Percentiles rank a stretch among this genome's conserved stretches.
Evolutionary conservation across 2,329 filamentous ascomycete genomes (phyloP).

Genomic region (Botrytis elliptica): DNA sequence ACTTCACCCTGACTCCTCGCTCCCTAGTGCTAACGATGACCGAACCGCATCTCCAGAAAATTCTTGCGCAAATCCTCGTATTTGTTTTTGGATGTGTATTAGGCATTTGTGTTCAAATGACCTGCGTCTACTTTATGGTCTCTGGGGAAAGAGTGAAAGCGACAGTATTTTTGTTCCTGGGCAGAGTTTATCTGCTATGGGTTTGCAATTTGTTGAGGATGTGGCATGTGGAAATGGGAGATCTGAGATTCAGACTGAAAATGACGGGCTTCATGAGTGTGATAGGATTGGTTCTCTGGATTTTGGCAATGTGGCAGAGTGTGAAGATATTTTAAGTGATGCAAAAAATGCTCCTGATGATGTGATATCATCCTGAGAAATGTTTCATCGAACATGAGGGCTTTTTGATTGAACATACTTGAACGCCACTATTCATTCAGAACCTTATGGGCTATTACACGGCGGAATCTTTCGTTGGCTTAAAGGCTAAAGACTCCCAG

Average conservation of each 20-base stretch:
- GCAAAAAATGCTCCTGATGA: neutral
- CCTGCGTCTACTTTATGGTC: neutral
- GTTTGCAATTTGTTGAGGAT: neutral
- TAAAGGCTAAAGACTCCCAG: neutral
- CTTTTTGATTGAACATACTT: neutral
- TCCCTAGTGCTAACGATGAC: neutral
- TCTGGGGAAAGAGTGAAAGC: neutral
- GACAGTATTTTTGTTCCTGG: neutral
- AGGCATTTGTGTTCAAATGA: neutral
- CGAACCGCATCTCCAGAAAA: neutral
- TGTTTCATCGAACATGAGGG: neutral
- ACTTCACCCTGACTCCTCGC: neutral
- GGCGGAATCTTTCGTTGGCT: fast-evolving
- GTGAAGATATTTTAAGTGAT: neutral
- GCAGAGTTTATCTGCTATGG: neutral
- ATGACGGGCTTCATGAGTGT: neutral
- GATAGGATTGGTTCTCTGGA: neutral
- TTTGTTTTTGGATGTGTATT: neutral
- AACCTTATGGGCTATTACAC: neutral
- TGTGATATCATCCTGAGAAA: neutral
- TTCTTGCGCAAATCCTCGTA: neutral
- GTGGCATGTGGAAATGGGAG: neutral
- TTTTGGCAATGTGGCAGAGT: neutral
- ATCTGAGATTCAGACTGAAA: neutral
- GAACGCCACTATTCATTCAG: neutral